These are phyloP conservation scores for Apostasia ramifera DNA, from an alignment of 106 monocot genomes.

Conservation along the genomic window DNA sequence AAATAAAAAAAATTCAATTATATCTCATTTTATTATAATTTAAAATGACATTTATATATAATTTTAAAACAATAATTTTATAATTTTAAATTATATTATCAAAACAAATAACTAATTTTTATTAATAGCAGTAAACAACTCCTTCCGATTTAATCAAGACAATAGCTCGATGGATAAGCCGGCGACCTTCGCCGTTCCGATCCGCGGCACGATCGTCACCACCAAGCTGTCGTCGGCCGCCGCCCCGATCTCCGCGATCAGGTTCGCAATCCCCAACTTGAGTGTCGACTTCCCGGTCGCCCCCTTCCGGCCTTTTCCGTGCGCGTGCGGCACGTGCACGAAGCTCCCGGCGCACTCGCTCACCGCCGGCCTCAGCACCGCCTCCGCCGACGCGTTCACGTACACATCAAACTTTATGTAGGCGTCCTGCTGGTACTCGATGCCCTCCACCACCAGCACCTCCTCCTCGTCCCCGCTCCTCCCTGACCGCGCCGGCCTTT, in stretches of 20 bases:
- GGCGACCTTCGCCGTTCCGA: not conserved
- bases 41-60: too few relatives aligned
- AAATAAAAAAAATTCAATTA: too few relatives aligned
- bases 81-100: too few relatives aligned
- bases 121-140: too few relatives aligned
- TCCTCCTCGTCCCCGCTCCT: conserved; percentile 16
- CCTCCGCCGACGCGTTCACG: conserved; percentile 23
- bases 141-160: not conserved
- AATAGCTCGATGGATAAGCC: not conserved
- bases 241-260: conserved; percentile 35
- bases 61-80: too few relatives aligned
- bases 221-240: conserved; percentile 28
- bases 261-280: conserved; percentile 31
- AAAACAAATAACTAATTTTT: too few relatives aligned
- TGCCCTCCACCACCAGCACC: conserved; percentile 17
- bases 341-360: conserved; percentile 65
- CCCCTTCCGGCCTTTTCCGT: not conserved
- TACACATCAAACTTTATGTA: conserved; percentile 46
- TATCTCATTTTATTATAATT: too few relatives aligned
- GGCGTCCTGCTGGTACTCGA: conserved; percentile 8
- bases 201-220: conserved; percentile 38
- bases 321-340: conserved; percentile 31
- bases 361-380: conserved; percentile 8
- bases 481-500: conserved; percentile 1
- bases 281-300: conserved; percentile 6